Conservation (phyloP, 2,329 filamentous ascomycete genomes). For the Lasiodiplodia gonubiensis region DNA sequence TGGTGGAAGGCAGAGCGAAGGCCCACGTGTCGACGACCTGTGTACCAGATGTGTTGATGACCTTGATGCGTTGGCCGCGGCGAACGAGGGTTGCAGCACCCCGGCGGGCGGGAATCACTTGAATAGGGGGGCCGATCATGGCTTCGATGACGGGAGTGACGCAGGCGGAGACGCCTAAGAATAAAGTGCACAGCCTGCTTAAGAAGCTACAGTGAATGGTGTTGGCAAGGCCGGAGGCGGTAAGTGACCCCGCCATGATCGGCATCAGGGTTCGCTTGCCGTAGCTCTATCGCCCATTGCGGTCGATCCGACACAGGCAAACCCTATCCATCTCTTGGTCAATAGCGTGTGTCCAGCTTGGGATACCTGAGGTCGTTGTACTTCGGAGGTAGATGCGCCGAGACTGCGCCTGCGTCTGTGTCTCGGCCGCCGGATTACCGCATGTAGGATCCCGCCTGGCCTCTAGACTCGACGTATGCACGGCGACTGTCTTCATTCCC, state of each 20-base stretch:
- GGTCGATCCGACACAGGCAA: slow-evolving; percentile 4
- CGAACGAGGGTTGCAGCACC: slow-evolving; percentile 58
- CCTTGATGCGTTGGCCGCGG: slow-evolving; percentile 56
- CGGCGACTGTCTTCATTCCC: no score
- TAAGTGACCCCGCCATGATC: slow-evolving; percentile 11
- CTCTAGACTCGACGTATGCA: no score
- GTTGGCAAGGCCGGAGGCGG: neutral
- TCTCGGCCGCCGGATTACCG: neutral
- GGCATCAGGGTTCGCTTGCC: slow-evolving; percentile 7
- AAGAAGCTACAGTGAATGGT: neutral
- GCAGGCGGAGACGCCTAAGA: no score
- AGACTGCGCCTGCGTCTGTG: neutral
- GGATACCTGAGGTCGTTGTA: neutral
- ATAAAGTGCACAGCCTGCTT: no score
- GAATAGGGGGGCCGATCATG: slow-evolving; percentile 31
- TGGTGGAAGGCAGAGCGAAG: slow-evolving; percentile 47
- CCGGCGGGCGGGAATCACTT: slow-evolving; percentile 56
- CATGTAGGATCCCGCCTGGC: neutral
- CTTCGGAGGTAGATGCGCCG: neutral
- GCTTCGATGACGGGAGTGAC: neutral
- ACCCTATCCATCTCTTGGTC: neutral
- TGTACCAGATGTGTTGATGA: slow-evolving; percentile 57
- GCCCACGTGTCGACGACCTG: slow-evolving; percentile 59
- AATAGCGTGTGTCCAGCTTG: neutral
- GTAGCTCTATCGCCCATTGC: slow-evolving; percentile 6